Evolutionary conservation across 176 grass and related monocot genomes (phyloP).

Genomic region (Poa pratensis): DNA sequence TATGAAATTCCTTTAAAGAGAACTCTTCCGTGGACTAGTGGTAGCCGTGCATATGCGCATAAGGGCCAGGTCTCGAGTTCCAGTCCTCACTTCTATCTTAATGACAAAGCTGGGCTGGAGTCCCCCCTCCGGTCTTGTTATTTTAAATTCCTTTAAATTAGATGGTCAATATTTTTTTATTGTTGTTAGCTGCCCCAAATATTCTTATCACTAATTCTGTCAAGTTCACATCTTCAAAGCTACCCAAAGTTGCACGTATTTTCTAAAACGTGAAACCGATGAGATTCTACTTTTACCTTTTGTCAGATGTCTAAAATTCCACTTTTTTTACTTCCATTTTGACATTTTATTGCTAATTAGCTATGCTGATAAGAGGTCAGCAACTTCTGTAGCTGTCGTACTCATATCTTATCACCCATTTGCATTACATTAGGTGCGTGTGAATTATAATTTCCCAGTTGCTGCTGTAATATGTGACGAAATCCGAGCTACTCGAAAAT

Average conservation of each 20-base stretch:
- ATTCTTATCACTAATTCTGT: not conserved
- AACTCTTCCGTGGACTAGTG: no score
- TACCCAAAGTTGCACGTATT: not conserved
- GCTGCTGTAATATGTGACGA: not conserved
- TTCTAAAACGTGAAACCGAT: not conserved
- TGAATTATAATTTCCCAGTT: not conserved
- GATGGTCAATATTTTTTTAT: not conserved
- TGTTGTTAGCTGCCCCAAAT: not conserved
- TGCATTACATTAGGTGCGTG: conserved; percentile 4
- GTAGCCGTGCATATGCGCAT: no score
- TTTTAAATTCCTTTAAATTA: not conserved
- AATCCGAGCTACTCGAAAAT: conserved; percentile 1
- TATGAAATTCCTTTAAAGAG: no score
- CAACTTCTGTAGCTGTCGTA: not conserved
- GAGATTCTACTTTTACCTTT: not conserved
- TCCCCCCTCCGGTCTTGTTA: no score
- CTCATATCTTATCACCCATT: not conserved
- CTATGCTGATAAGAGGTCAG: not conserved
- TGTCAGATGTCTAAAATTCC: not conserved
- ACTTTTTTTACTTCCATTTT: not conserved
- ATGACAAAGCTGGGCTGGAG: no score
- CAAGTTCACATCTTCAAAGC: not conserved
- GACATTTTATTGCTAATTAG: not conserved
- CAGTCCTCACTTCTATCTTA: no score
- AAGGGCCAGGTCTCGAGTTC: no score